phyloP scores from a whole-genome alignment of 2,329 filamentous ascomycete genomes.

The Neospermospora avenae region DNA sequence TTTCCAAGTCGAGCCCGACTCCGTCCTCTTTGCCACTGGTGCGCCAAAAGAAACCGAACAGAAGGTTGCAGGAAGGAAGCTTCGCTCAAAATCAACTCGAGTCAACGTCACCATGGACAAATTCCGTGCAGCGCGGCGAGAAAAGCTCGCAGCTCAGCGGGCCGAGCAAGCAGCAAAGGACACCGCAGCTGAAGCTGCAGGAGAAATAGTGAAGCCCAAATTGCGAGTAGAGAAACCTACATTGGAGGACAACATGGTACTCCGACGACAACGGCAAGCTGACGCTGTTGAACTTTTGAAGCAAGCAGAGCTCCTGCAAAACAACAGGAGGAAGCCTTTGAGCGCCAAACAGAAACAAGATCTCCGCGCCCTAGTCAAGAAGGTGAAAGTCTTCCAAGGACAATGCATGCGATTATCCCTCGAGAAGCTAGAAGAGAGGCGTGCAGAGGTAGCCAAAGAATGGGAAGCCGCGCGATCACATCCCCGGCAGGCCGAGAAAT shows the following conservation, averaged over 20 bases:
- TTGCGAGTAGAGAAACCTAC: slow-evolving; percentile 1
- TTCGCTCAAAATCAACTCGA: slow-evolving; percentile 11
- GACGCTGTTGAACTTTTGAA: slow-evolving; percentile 3
- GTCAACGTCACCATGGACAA: slow-evolving; percentile 23
- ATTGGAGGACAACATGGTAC: slow-evolving; percentile 4
- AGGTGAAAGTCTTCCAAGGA: not conserved
- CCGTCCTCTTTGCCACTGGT: slow-evolving; percentile 85
- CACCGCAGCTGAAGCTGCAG: slow-evolving; percentile 25
- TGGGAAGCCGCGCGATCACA: not conserved
- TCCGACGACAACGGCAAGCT: slow-evolving; percentile 3
- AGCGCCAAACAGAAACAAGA: slow-evolving; percentile 7
- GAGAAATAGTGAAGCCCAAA: slow-evolving; percentile 7
- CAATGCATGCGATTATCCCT: not conserved
- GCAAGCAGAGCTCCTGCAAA: slow-evolving; percentile 1
- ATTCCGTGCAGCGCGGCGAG: slow-evolving; percentile 23
- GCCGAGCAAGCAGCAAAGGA: slow-evolving; percentile 19
- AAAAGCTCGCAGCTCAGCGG: slow-evolving; percentile 9
- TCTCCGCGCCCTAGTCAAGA: slow-evolving; percentile 1
- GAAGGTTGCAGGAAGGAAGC: slow-evolving; percentile 22
- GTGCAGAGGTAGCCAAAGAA: not conserved
- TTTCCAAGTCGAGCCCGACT: slow-evolving; percentile 91
- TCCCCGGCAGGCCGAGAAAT: not conserved
- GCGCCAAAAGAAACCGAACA: slow-evolving; percentile 53
- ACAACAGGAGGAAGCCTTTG: slow-evolving; percentile 3
- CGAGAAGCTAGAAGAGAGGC: slow-evolving; percentile 3